Evolutionary conservation across 108 stramenopile genomes (phyloP).

Genomic region (Cyclotella sp.): DNA sequence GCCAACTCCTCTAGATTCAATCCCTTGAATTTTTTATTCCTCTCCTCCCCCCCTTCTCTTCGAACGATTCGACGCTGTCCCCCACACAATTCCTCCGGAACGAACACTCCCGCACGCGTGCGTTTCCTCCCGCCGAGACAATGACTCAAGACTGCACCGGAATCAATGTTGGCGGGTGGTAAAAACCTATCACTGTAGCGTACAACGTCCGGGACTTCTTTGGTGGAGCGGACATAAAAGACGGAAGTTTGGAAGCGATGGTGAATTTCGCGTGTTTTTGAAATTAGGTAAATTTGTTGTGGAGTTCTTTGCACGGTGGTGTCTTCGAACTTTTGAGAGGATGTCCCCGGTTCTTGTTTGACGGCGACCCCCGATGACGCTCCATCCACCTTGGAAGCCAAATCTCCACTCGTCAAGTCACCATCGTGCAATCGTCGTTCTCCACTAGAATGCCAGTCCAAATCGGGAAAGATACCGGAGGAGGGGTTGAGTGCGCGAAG

Average conservation of each 20-base stretch:
- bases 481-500: slow-evolving; percentile 51
- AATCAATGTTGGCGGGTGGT: slow-evolving; percentile 44
- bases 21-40: slow-evolving; percentile 31
- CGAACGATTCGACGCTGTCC: slow-evolving; percentile 25
- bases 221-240: slow-evolving; percentile 60
- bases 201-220: slow-evolving; percentile 67
- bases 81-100: slow-evolving; percentile 65
- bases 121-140: slow-evolving; percentile 57
- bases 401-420: background rate
- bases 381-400: slow-evolving; percentile 3
- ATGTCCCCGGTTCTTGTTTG: background rate
- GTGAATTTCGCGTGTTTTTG: slow-evolving; percentile 71
- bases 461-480: slow-evolving; percentile 63
- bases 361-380: background rate
- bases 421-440: slow-evolving; percentile 15
- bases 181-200: slow-evolving; percentile 56
- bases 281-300: slow-evolving; percentile 57
- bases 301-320: slow-evolving; percentile 43
- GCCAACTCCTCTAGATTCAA: slow-evolving; percentile 61
- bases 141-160: slow-evolving; percentile 37
- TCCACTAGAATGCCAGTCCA: slow-evolving; percentile 65
- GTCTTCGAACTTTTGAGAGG: background rate
- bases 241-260: slow-evolving; percentile 66
- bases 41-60: slow-evolving; percentile 13
- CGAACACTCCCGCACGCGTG: slow-evolving; percentile 48